Conservation (phyloP, 148 eudicot species). For the Simmondsia chinensis region DNA sequence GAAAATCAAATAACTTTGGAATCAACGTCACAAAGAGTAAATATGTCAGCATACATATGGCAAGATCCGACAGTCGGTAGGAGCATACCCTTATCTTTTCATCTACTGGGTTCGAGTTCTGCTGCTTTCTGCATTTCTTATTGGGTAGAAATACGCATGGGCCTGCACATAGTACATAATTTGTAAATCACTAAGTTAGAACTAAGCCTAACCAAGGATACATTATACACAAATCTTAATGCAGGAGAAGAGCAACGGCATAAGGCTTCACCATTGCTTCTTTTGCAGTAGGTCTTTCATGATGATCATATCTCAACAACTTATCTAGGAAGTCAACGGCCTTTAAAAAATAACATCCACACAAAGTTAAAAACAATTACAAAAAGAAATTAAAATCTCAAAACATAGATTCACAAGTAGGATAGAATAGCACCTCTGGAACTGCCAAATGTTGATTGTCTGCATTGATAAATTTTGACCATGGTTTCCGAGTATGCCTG, state of each 20-base stretch:
- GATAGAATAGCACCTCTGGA: conserved; percentile 48
- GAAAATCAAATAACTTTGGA: too few species aligned
- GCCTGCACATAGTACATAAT: conserved; percentile 46
- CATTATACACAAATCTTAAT: not conserved
- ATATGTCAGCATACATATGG: too few species aligned
- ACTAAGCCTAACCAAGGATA: too few species aligned
- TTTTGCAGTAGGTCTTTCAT: conserved; percentile 92
- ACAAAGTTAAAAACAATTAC: not conserved
- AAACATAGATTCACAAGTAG: not conserved
- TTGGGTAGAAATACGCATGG: conserved; percentile 83
- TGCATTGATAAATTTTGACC: conserved; percentile 69
- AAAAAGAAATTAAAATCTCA: not conserved
- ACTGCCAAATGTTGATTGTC: conserved; percentile 90
- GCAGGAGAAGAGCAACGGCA: not conserved
- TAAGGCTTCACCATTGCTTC: conserved; percentile 74
- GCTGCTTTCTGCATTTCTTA: conserved; percentile 87
- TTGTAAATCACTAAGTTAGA: too few species aligned
- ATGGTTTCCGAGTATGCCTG: conserved; percentile 85
- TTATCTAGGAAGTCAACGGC: conserved; percentile 91
- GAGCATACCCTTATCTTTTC: too few species aligned
- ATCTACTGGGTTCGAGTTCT: conserved; percentile 51
- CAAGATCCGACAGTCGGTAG: too few species aligned
- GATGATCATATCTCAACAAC: conserved; percentile 84
- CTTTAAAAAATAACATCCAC: conserved; percentile 18
- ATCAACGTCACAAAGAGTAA: too few species aligned